Evolutionary conservation across 1,139 yeast genomes (phyloP).

Genomic region (Hanseniaspora uvarum): DNA sequence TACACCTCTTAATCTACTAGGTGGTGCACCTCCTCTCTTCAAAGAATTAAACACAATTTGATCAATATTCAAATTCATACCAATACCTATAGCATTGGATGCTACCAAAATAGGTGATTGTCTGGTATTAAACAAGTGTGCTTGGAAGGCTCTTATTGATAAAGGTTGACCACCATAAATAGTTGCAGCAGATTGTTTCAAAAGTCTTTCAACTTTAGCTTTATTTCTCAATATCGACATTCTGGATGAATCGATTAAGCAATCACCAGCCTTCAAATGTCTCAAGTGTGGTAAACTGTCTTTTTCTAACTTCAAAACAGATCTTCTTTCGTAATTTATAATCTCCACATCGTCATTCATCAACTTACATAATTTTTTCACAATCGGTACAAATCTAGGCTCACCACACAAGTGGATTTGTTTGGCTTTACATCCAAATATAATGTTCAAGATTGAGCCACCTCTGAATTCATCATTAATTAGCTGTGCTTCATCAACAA

Average conservation of each 20-base stretch:
- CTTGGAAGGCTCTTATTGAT: constrained; percentile 81
- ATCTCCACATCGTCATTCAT: constrained; percentile 75
- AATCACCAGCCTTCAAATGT: constrained; percentile 61
- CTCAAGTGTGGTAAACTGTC: constrained; percentile 25
- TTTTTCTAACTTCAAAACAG: constrained; percentile 53
- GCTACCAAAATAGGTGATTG: constrained; percentile 75
- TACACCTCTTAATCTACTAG: neutral
- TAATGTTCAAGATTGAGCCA: constrained; percentile 89
- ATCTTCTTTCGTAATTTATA: constrained; percentile 61
- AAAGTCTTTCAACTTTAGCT: constrained; percentile 50
- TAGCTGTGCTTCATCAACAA: constrained; percentile 95
- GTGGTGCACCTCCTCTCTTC: constrained; percentile 49
- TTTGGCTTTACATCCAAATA: constrained; percentile 74
- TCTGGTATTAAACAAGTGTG: constrained; percentile 63
- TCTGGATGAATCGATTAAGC: constrained; percentile 80
- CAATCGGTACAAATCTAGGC: constrained; percentile 60
- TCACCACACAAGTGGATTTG: constrained; percentile 94
- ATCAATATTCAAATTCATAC: constrained; percentile 72
- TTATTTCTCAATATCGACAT: constrained; percentile 55
- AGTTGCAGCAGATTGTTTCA: constrained; percentile 67
- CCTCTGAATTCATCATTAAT: constrained; percentile 72
- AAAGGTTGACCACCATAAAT: constrained; percentile 96
- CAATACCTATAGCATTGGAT: constrained; percentile 98
- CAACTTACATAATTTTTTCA: constrained; percentile 45
- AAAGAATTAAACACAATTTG: constrained; percentile 65